A percentile compares a stretch with the other conserved stretches of the same genome.
Conservation (phyloP, 2,329 filamentous ascomycete genomes). For the Apiospora aurea region DNA sequence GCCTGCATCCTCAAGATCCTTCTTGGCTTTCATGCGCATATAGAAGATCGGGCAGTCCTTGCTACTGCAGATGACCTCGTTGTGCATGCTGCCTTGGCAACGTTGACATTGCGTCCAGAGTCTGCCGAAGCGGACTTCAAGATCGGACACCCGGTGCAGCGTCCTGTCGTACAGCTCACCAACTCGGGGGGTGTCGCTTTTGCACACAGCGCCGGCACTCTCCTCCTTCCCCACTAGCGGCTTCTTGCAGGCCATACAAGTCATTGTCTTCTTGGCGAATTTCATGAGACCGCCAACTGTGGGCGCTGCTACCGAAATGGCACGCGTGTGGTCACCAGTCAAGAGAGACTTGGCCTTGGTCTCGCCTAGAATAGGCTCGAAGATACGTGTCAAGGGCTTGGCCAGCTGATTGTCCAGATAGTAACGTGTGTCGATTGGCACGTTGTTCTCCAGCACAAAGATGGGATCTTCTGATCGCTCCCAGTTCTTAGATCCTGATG, state of each 20-base stretch:
- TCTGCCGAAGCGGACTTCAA: slow-evolving; percentile 90
- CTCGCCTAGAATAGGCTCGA: slow-evolving; percentile 96
- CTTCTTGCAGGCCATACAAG: slow-evolving; percentile 99
- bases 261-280: slow-evolving; percentile 96
- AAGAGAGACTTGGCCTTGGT: slow-evolving; percentile 87
- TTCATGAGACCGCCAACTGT: slow-evolving; percentile 96
- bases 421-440: slow-evolving; percentile 97
- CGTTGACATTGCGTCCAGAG: slow-evolving; percentile 98
- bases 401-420: slow-evolving; percentile 98
- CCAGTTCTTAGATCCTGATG: slow-evolving; percentile 90
- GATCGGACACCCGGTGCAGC: slow-evolving; percentile 84
- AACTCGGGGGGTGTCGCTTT: slow-evolving; percentile 82
- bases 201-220: slow-evolving; percentile 84
- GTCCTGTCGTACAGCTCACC: slow-evolving; percentile 95
- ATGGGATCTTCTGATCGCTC: slow-evolving; percentile 97
- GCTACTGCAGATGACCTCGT: slow-evolving; percentile 95
- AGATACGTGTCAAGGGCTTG: slow-evolving; percentile 92
- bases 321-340: slow-evolving; percentile 92
- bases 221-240: slow-evolving; percentile 83
- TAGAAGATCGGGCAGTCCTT: slow-evolving; percentile 99
- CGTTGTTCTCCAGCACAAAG: slow-evolving; percentile 95
- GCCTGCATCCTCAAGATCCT: slow-evolving; percentile 94
- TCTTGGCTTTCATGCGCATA: slow-evolving; percentile 99
- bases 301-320: slow-evolving; percentile 90
- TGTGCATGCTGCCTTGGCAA: slow-evolving; percentile 97